phyloP scores from a whole-genome alignment of 1,139 yeast genomes.

The Saccharomyces hybrid region DNA sequence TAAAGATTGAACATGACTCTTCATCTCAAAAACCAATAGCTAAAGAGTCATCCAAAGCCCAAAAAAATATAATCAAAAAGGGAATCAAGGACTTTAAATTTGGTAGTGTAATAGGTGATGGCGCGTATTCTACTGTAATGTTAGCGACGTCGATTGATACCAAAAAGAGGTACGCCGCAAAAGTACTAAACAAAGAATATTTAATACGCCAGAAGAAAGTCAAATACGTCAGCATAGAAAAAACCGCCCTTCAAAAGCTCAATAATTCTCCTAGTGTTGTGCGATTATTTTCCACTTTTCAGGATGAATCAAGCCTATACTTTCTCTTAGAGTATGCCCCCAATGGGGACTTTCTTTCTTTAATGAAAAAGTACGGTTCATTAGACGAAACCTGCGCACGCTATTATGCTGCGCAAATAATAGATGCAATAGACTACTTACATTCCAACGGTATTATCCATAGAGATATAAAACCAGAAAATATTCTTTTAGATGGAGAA shows the following conservation, averaged over 20 bases:
- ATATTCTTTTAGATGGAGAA: constrained; percentile 68
- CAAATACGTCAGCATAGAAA: constrained; percentile 72
- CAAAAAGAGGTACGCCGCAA: constrained; percentile 58
- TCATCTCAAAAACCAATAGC: not conserved
- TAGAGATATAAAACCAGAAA: constrained; percentile 93
- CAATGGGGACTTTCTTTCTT: constrained; percentile 63
- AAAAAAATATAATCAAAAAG: constrained; percentile 35
- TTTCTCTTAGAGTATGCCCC: constrained; percentile 75
- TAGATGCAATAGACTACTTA: constrained; percentile 81
- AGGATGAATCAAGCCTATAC: constrained; percentile 62
- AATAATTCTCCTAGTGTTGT: constrained; percentile 64
- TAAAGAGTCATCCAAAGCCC: not conserved
- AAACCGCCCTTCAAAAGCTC: constrained; percentile 61
- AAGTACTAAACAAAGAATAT: constrained; percentile 64
- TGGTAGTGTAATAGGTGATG: constrained; percentile 70
- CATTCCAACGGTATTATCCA: constrained; percentile 82
- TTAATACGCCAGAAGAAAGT: constrained; percentile 73
- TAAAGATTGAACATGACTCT: constrained; percentile 32
- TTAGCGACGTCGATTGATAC: constrained; percentile 56
- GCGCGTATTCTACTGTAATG: constrained; percentile 71
- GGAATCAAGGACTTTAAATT: constrained; percentile 64
- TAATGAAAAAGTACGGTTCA: constrained; percentile 51
- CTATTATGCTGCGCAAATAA: constrained; percentile 62
- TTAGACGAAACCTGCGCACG: constrained; percentile 46
- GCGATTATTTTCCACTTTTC: constrained; percentile 69